These are phyloP conservation scores for Taiwanofungus camphoratus DNA, from an alignment of 1,284 basidiomycete genomes.

Conservation along the genomic window DNA sequence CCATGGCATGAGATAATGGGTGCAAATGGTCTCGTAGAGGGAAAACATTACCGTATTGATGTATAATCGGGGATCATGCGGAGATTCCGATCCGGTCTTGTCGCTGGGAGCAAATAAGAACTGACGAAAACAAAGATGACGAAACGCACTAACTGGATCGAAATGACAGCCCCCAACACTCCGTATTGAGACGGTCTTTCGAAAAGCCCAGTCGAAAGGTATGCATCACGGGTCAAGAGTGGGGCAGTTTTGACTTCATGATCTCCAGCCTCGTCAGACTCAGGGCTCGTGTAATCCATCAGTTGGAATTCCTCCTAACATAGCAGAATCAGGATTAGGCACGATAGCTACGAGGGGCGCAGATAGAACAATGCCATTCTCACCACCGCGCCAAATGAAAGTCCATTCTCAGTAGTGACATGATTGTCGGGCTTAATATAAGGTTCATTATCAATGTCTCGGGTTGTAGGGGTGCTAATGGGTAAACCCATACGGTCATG, in stretches of 20 bases:
- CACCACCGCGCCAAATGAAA: too few relatives aligned
- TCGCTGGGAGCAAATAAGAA: conserved; percentile 22
- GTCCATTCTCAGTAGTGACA: too few relatives aligned
- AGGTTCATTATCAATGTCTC: too few relatives aligned
- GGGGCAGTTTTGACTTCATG: conserved; percentile 51
- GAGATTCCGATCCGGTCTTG: conserved; percentile 22
- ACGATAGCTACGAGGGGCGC: too few relatives aligned
- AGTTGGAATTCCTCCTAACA: conserved; percentile 39
- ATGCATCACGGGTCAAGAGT: conserved; percentile 48
- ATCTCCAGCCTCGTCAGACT: conserved; percentile 16
- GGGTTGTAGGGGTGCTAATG: too few relatives aligned
- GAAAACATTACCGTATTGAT: conserved; percentile 46
- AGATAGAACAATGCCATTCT: too few relatives aligned
- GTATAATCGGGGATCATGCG: conserved; percentile 46
- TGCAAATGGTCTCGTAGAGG: too few relatives aligned
- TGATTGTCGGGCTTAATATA: too few relatives aligned
- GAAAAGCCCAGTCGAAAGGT: conserved; percentile 29
- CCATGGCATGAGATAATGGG: too few relatives aligned
- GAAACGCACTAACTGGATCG: conserved; percentile 35
- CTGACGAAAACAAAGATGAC: not conserved
- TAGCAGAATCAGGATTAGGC: too few relatives aligned
- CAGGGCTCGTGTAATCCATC: conserved; percentile 27
- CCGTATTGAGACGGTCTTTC: conserved; percentile 46
- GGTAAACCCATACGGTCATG: not conserved
- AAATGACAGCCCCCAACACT: conserved; percentile 43